Percentiles rank a stretch among this genome's conserved stretches.
Evolutionary conservation across 164 flowering plant species (phyloP).

Genomic region (Stephania yunnanensis): DNA sequence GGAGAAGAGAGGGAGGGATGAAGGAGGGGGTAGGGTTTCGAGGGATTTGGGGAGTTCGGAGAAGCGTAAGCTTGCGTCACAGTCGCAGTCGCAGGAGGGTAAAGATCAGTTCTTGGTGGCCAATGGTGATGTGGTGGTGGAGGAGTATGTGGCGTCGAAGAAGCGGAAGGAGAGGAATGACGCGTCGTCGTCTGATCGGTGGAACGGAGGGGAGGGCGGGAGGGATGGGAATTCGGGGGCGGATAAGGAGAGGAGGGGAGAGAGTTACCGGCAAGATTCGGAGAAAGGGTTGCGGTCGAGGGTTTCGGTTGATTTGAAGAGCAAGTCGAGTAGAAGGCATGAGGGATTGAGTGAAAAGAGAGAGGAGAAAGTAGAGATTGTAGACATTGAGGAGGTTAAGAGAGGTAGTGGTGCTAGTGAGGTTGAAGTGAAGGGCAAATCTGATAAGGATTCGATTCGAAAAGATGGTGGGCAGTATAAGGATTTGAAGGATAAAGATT

Average conservation of each 20-base stretch:
- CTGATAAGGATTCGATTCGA: constrained; percentile 36
- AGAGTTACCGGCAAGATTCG: constrained; percentile 19
- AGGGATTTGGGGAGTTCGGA: constrained; percentile 22
- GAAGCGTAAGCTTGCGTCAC: constrained; percentile 18
- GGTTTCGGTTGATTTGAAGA: constrained; percentile 35
- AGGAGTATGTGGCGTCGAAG: constrained; percentile 20
- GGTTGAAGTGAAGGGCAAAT: constrained; percentile 40
- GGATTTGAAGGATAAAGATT: constrained; percentile 19
- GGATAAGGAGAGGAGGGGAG: constrained; percentile 23
- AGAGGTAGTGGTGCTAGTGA: constrained; percentile 23
- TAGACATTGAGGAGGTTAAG: constrained; percentile 32
- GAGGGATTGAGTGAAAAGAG: constrained; percentile 35
- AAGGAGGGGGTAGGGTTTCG: constrained; percentile 21
- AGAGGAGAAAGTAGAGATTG: constrained; percentile 20
- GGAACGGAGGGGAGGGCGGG: constrained; percentile 31
- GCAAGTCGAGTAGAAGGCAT: constrained; percentile 36
- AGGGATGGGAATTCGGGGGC: constrained; percentile 14
- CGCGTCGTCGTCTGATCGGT: constrained; percentile 22
- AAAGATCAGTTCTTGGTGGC: constrained; percentile 17
- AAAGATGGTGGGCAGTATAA: constrained; percentile 36
- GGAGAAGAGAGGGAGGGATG: constrained; percentile 22
- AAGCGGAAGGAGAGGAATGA: constrained; percentile 25
- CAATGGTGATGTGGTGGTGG: constrained; percentile 17
- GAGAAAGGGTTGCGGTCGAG: constrained; percentile 26
- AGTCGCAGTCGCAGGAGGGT: constrained; percentile 2